Evolutionary conservation across 495 filamentous ascomycete species (phyloP).

Genomic region (Xylaria palmicola): DNA sequence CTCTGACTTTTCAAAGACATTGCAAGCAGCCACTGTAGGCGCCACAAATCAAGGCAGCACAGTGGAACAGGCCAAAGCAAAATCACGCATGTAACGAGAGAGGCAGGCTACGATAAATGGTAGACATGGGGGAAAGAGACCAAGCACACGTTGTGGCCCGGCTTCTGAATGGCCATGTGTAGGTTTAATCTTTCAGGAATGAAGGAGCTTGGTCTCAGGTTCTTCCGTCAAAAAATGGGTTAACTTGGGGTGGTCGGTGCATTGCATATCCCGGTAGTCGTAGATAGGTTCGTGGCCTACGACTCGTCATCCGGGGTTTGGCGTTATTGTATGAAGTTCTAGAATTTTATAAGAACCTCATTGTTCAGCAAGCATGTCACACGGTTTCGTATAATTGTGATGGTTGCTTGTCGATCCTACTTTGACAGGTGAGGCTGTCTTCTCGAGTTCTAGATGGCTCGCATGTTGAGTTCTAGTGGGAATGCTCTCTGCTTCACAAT

Average conservation of each 20-base stretch:
- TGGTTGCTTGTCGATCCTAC: too few species aligned
- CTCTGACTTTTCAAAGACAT: background rate
- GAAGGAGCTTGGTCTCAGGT: background rate
- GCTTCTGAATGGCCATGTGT: background rate
- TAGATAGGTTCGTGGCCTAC: too few species aligned
- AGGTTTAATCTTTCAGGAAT: background rate
- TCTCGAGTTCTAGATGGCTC: too few species aligned
- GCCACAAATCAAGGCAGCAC: background rate
- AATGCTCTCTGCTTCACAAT: too few species aligned
- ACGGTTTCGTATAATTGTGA: too few species aligned
- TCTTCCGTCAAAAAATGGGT: background rate
- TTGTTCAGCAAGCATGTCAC: too few species aligned
- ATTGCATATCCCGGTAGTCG: too few species aligned
- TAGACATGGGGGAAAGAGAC: background rate
- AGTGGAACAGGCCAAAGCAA: background rate
- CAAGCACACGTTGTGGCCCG: background rate
- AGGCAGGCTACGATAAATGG: background rate
- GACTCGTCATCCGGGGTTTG: too few species aligned
- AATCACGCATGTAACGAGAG: background rate
- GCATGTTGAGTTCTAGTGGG: too few species aligned
- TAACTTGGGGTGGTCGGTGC: background rate
- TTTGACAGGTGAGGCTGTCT: too few species aligned
- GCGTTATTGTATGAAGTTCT: too few species aligned
- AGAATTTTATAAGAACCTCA: too few species aligned
- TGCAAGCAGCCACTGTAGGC: background rate